Evolutionary conservation across 169 alveolate genomes (phyloP), one percentile per base, ranked within the genome.

Genomic region (Cytauxzoon felis): DNA sequence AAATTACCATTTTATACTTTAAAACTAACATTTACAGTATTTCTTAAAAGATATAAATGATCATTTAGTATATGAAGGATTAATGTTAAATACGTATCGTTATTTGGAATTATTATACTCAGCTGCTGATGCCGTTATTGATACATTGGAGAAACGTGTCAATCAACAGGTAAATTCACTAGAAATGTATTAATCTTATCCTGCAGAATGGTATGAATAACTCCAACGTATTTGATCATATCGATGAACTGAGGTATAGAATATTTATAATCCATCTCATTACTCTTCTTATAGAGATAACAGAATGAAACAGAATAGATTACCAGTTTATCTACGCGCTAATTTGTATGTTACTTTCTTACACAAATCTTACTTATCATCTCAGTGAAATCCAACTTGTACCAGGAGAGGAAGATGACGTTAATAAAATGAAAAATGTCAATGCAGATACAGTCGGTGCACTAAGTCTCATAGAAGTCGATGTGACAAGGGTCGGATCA

Each of bases 401-500:
- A 16, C 90, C 87, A 32, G 90, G 92, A 34, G 66, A 78, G 8
- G 71, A 80, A 38, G 90, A 84, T 68, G 76, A 85, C 36, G 71
- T 83, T 24, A 80, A 86, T 66, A 90, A 92, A 61, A 80, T 96
- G 88, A 90, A 97, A 69, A 84, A 89, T 27, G 90, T 96, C 13
- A 92, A 88, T 45, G 93, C 98, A 11, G 89, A 91, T 32, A 78
- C 79, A 45, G 93, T 96, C 16, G 99, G 99, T 5, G 63, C 82
- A n/a, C 72, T 85, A 42, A 80, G 78, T 34, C 49, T 79, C 68
- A 80, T 85, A 24, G 91, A 47, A 80, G 89, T 41, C 40, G 96
- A 94, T 60, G 98, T 96, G 3, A 91, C 95, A 33, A 89, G 97
- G 65, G 93, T 90, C 18, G 88, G 96, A 5, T 94, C 91, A 56